These are phyloP conservation scores for Aspergillus luchuensis DNA, from an alignment of 2,329 filamentous ascomycete species.

Conservation along the genomic window DNA sequence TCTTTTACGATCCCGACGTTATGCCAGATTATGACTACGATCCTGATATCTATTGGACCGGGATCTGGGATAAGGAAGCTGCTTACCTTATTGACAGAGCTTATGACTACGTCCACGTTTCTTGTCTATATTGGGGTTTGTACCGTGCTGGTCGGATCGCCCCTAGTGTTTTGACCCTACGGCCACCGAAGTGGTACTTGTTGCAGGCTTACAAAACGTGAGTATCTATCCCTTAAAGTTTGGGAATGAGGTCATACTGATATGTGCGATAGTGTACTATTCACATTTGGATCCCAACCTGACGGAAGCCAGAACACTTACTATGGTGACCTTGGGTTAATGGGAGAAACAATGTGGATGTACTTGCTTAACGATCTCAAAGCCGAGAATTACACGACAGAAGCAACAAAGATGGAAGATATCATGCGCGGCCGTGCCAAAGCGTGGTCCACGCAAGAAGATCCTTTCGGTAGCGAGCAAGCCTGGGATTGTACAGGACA, in stretches of 20 bases:
- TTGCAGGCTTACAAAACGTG: conserved; percentile 55
- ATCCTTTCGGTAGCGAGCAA: conserved; percentile 64
- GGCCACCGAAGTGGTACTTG: conserved; percentile 59
- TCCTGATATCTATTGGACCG: conserved; percentile 49
- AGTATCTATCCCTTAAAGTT: background rate
- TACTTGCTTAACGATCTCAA: conserved; percentile 55
- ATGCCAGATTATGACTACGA: conserved; percentile 51
- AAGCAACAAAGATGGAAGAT: conserved; percentile 46
- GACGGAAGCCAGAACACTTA: conserved; percentile 7
- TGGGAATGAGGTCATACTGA: background rate
- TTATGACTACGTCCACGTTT: conserved; percentile 62
- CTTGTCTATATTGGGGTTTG: conserved; percentile 59
- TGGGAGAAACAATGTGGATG: conserved; percentile 63
- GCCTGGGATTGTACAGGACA: conserved; percentile 65
- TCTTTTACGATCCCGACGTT: conserved; percentile 56
- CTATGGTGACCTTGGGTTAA: conserved; percentile 43
- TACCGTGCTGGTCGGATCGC: conserved; percentile 58
- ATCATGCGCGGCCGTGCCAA: conserved; percentile 54
- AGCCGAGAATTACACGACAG: conserved; percentile 47
- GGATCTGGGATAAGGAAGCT: conserved; percentile 53
- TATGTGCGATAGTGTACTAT: background rate
- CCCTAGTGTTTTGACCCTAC: conserved; percentile 45
- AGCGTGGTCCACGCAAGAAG: conserved; percentile 53
- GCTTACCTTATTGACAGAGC: conserved; percentile 54
- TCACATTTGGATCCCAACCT: background rate